Base-by-base conservation (phyloP, 768 basidiomycete species). In the Mrakia blollopis region DNA sequence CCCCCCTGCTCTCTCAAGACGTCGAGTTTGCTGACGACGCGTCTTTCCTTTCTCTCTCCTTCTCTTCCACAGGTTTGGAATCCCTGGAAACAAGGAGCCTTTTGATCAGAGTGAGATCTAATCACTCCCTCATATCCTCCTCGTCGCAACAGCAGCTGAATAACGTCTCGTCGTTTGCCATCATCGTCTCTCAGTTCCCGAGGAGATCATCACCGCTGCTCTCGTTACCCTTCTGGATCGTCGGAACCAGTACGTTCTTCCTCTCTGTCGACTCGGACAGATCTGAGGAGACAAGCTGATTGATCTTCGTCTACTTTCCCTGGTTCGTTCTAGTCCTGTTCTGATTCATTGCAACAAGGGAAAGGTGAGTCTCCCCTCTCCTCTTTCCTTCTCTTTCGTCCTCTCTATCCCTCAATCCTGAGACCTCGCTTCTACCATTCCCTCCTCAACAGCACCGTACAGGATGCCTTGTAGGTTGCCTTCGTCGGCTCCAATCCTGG, bases 311-410 rank as follows among this genome's bases (percentile, higher is more conserved):
- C 2, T 18, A 14, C 7, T 35, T 16, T 21, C 16, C 28, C 62
- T 32, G 13, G 9, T 23, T 37, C 8, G 10, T 9, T 21, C 18
- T 8, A 68, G 65, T 25, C 73, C 73, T 28, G 61, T 74, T 30
- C 44, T 67, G 18, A 83, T 85, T 1, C 85, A 85, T 74, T 85
- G 85, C 80, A 85, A 85, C 80, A 85, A 85, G 80, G 85, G 85
- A 73, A 85, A 85, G 80, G 84, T 84, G 62, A 61, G 83, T 76
- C 44, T 21, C 28, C 10, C 7, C 37, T 28, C 39, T 25, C 16
- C n/a, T 47, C 23, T 37, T 44, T 13, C 39, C 10, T 18, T 23
- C 28, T 32, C 16, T 11, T 11, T 16, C 25, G 9, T 10, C 7
- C 54, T n/a, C n/a, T 25, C 39, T 60, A 41, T 68, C 2, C 21